Evolutionary conservation across 78 protist species (phyloP), one percentile per base, ranked within the genome.

Genomic region (Paratrimastix pyriformis): DNA sequence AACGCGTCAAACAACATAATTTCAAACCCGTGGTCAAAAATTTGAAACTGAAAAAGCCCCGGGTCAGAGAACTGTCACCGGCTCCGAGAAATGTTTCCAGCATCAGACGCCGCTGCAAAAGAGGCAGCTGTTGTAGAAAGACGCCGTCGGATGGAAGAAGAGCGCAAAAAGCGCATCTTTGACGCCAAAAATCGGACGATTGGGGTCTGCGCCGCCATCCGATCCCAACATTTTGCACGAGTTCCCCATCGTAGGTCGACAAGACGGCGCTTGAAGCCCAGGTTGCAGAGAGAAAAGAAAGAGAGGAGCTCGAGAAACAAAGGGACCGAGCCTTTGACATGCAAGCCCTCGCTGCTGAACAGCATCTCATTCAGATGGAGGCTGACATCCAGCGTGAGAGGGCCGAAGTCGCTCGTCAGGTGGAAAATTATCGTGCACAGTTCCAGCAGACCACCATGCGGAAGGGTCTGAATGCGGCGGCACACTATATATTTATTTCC

Each of bases 141-240:
- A 46, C 52, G 52, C 29, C 52, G 52, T 11, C 8, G 8, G 52
- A 8, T 15, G 52, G 52, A 46, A 11, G 52, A 46, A 11, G 52
- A 46, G 8, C 52, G 52, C 52, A 46, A 46, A 11, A 46, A 46
- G 52, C 52, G 52, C 11, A 66, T 66, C 44, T 66, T 66, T 35
- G 44, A 66, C 38, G 72, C 72, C 13, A 66, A 66, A 33, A 30
- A 40, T 32, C 29, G 72, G 29, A 66, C 72, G 33, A 40, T 66
- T 30, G 72, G 72, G 5, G 37, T n/a, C n/a, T n/a, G n/a, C n/a
- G n/a, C n/a, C n/a, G n/a, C n/a, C n/a, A n/a, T n/a, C n/a, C n/a
- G n/a, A n/a, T n/a, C n/a, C n/a, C n/a, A n/a, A n/a, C n/a, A n/a
- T n/a, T n/a, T n/a, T n/a, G n/a, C n/a, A n/a, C n/a, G n/a, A n/a